Percentiles rank a stretch among this genome's conserved stretches.
Conservation (phyloP, 495 filamentous ascomycete species). For the Penicillium bialowiezense region DNA sequence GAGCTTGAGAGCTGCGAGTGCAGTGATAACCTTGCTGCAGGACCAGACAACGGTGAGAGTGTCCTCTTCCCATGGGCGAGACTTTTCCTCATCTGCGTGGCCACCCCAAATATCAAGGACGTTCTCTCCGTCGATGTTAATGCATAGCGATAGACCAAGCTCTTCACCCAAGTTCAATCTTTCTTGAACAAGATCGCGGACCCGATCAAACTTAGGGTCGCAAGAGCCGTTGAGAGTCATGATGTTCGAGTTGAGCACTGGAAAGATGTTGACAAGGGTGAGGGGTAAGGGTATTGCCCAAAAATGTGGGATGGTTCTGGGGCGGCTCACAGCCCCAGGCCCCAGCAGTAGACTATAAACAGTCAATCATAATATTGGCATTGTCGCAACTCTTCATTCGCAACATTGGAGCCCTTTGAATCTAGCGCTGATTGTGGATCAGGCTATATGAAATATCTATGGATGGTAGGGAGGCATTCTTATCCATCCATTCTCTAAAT, state of each 20-base stretch:
- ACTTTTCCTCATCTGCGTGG: constrained; percentile 22
- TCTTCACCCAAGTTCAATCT: constrained; percentile 30
- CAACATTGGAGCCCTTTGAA: too few species aligned
- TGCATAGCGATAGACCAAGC: constrained; percentile 39
- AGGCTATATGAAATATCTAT: too few species aligned
- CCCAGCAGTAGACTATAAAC: too few species aligned
- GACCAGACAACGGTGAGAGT: constrained; percentile 44
- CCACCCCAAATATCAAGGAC: constrained; percentile 50
- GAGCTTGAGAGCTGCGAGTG: constrained; percentile 35
- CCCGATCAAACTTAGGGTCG: constrained; percentile 31
- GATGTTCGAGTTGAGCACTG: not conserved
- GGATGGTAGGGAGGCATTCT: too few species aligned
- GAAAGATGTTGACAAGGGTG: too few species aligned
- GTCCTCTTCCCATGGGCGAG: constrained; percentile 35
- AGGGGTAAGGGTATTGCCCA: too few species aligned
- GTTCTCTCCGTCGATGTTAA: constrained; percentile 39
- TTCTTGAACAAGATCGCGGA: constrained; percentile 31
- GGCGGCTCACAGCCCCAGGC: too few species aligned
- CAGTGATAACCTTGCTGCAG: constrained; percentile 37
- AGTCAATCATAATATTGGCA: too few species aligned
- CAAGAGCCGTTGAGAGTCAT: constrained; percentile 37
- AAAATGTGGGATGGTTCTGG: too few species aligned
- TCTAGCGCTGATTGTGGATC: too few species aligned
- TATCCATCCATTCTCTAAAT: too few species aligned
- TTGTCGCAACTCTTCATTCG: too few species aligned